Evolutionary conservation across 176 grass and related monocot genomes (phyloP).

Genomic region (Oryza meridionalis): DNA sequence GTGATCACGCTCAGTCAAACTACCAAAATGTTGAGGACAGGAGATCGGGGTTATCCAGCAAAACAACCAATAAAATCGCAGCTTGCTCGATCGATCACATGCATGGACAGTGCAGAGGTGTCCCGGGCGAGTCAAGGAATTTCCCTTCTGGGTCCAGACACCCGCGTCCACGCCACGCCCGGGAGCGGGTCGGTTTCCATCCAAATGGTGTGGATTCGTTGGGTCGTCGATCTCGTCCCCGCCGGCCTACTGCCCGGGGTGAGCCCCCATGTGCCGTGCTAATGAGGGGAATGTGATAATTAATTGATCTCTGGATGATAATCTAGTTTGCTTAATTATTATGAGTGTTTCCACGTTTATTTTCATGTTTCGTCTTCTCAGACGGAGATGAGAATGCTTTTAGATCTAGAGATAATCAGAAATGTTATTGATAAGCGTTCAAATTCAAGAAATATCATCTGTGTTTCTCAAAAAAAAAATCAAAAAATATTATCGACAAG

Average conservation of each 20-base stretch:
- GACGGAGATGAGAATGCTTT: no score
- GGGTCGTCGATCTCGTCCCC: neutral
- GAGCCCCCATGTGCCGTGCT: constrained; percentile 49
- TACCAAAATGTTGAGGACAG: neutral
- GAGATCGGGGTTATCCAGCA: neutral
- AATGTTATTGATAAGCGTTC: no score
- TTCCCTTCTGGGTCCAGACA: neutral
- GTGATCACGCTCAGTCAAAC: neutral
- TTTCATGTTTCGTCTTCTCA: no score
- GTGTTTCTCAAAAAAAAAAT: no score
- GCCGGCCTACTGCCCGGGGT: neutral
- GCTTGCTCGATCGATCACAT: neutral
- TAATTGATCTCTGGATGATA: no score
- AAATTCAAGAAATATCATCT: no score
- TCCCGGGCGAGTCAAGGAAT: neutral
- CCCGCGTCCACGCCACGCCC: neutral
- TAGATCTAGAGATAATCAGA: no score
- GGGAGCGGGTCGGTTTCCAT: neutral
- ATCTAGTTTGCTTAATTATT: no score
- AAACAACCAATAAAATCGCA: neutral
- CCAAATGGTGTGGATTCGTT: neutral
- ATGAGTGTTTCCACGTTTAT: no score
- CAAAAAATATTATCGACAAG: no score
- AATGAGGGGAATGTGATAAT: neutral
- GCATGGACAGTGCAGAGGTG: neutral